Percentiles rank a stretch among this genome's conserved stretches.
Evolutionary conservation across 169 alveolate species (phyloP).

Genomic region (Babesia bigemina): DNA sequence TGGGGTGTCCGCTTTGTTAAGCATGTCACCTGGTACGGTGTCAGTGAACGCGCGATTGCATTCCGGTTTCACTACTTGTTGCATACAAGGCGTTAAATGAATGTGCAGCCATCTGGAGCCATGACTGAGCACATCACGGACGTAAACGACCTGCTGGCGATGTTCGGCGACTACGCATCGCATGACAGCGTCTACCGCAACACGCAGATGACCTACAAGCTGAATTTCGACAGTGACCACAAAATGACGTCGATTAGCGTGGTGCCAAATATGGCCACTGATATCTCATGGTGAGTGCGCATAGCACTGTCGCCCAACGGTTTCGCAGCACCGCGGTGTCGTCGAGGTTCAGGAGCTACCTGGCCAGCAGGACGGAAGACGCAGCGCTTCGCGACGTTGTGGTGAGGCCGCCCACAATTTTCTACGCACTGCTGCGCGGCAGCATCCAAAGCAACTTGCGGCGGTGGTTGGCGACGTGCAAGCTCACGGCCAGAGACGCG

Average conservation of each 20-base stretch:
- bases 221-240: conserved; percentile 35
- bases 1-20: too few species aligned
- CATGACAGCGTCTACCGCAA: conserved; percentile 3
- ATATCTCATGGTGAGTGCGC: conserved; percentile 36
- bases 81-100: too few species aligned
- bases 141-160: conserved; percentile 29
- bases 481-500: conserved; percentile 19
- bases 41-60: too few species aligned
- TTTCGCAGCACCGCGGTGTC: conserved; percentile 25
- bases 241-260: conserved; percentile 28
- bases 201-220: conserved; percentile 40
- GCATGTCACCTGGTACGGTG: too few species aligned
- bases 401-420: conserved; percentile 29
- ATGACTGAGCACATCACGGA: conserved; percentile 20
- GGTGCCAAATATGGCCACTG: conserved; percentile 61
- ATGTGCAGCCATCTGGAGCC: conserved; percentile 29
- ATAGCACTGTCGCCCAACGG: not conserved
- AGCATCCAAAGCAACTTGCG: conserved; percentile 9
- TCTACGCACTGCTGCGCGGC: conserved; percentile 51
- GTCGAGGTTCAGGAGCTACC: conserved; percentile 5
- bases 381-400: not conserved
- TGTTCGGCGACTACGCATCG: conserved; percentile 33
- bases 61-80: too few species aligned
- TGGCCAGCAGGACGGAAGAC: not conserved
- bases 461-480: conserved; percentile 19